These are phyloP conservation scores for Hirsutella thompsonii DNA, from an alignment of 2,329 filamentous ascomycete species.

Conservation along the genomic window DNA sequence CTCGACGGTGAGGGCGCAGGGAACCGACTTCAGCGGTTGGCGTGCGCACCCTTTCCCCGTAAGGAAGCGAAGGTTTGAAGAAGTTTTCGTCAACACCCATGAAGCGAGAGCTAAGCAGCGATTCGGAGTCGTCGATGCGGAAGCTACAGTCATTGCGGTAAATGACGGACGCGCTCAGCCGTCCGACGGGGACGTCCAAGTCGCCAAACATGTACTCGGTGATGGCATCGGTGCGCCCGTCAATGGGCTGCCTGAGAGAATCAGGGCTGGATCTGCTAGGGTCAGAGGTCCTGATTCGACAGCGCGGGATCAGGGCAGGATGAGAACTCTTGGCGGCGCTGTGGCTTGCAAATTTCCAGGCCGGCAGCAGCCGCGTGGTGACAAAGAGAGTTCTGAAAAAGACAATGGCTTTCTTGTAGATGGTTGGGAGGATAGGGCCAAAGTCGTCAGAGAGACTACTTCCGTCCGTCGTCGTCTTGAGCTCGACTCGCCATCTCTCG, in stretches of 20 bases:
- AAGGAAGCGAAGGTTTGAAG: slow-evolving; percentile 65
- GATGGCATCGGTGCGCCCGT: slow-evolving; percentile 30
- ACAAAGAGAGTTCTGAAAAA: slow-evolving; percentile 84
- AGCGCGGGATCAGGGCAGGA: slow-evolving; percentile 59
- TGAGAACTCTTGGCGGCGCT: slow-evolving; percentile 58
- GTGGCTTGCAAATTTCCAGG: slow-evolving; percentile 71
- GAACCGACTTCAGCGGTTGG: slow-evolving; percentile 53
- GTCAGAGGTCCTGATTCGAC: slow-evolving; percentile 59
- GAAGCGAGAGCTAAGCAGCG: slow-evolving; percentile 81
- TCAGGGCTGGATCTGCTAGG: slow-evolving; percentile 46
- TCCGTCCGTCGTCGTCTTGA: slow-evolving; percentile 36
- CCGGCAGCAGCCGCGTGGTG: slow-evolving; percentile 68
- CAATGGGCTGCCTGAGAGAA: slow-evolving; percentile 37
- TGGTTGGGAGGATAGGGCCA: slow-evolving; percentile 57
- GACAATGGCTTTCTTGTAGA: slow-evolving; percentile 96
- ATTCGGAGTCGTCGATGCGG: slow-evolving; percentile 80
- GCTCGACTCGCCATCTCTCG: slow-evolving; percentile 81
- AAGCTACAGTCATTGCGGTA: slow-evolving; percentile 88
- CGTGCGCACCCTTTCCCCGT: slow-evolving; percentile 23
- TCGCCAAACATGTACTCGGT: slow-evolving; percentile 72
- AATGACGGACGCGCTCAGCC: slow-evolving; percentile 66
- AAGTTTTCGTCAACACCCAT: slow-evolving; percentile 83
- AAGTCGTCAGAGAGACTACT: slow-evolving; percentile 45
- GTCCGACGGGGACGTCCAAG: slow-evolving; percentile 75
- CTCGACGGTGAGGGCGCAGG: slow-evolving; percentile 51